Base-by-base conservation (phyloP, 805 yeast species). In the Teunomyces aglyptinius region DNA sequence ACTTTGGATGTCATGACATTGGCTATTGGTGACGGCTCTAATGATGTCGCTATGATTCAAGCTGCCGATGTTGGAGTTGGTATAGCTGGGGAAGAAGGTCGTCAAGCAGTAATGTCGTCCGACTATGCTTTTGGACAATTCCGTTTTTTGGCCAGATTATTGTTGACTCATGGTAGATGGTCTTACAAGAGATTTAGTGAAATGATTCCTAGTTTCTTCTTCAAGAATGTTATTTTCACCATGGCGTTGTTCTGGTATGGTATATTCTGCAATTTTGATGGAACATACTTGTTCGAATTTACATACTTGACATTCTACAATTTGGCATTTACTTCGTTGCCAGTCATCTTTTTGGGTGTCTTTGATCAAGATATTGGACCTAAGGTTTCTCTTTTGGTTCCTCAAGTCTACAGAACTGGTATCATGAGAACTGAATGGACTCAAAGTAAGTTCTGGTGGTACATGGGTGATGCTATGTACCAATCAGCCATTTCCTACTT, bases 31-130 rank as follows among this genome's bases (percentile, higher is more conserved):
- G 95, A 86, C 61, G 95, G 95, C 52, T 88, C 94, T 20, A 86
- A 86, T 59, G 95, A 86, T 63, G 94, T 86, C 42, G 87, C 94
- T 6, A 86, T 86, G 95, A 87, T 86, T 51, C 92, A 86, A 58
- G 86, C 88, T 28, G 92, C 95, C 4, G 85, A 87, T 61, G 82
- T 87, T 28, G 95, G 95, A 47, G 84, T 87, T 32, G 95, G 95
- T 52, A 86, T 86, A 58, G 92, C 90, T 5, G 95, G 95, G 53
- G 88, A 85, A 56, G 95, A 86, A 67, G 95, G 95, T 49, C 69
- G 94, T 44, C 91, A 86, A 59, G 95, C 95, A 1, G 94, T 83
- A 7, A 86, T 86, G 95, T 81, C 89, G 1, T 81, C 91, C 0
- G 95, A 86, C 68, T 86, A 85, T 63, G 92, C 90, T 3, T 71